Percentiles rank a stretch among this genome's conserved stretches.
Evolutionary conservation across 129 eudicot genomes (phyloP).

Genomic region (Pulicaria dysenterica): DNA sequence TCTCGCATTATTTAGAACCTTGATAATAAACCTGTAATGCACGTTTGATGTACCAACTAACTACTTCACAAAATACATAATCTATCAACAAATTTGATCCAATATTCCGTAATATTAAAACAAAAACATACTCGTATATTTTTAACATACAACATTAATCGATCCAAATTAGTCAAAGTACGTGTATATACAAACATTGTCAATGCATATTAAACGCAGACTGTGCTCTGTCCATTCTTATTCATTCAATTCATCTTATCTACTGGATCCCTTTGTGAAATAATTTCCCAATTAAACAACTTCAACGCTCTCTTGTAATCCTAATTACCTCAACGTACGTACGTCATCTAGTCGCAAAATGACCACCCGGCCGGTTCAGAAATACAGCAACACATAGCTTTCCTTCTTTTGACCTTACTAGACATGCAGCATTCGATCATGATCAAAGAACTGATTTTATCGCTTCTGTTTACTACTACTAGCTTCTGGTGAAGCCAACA

Average conservation of each 20-base stretch:
- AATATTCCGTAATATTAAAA: not conserved
- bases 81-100: not conserved
- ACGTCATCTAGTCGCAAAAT: not conserved
- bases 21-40: no score
- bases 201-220: not conserved
- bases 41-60: not conserved
- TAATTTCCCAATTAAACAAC: not conserved
- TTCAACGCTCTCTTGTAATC: slow-evolving; percentile 21
- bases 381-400: not conserved
- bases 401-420: slow-evolving; percentile 13
- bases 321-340: slow-evolving; percentile 10
- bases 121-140: not conserved
- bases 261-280: not conserved
- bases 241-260: slow-evolving; percentile 18
- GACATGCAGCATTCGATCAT: slow-evolving; percentile 3
- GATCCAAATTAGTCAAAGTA: slow-evolving; percentile 3
- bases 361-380: not conserved
- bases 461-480: slow-evolving; percentile 28
- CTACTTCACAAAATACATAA: not conserved
- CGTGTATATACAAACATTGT: slow-evolving; percentile 21
- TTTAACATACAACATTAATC: slow-evolving; percentile 17
- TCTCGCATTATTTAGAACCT: no score
- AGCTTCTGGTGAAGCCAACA: slow-evolving; percentile 30
- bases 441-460: slow-evolving; percentile 30
- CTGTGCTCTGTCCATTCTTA: not conserved